These are phyloP conservation scores for Fusarium drepaniforme DNA, from an alignment of 2,329 filamentous ascomycete species.

Conservation along the genomic window DNA sequence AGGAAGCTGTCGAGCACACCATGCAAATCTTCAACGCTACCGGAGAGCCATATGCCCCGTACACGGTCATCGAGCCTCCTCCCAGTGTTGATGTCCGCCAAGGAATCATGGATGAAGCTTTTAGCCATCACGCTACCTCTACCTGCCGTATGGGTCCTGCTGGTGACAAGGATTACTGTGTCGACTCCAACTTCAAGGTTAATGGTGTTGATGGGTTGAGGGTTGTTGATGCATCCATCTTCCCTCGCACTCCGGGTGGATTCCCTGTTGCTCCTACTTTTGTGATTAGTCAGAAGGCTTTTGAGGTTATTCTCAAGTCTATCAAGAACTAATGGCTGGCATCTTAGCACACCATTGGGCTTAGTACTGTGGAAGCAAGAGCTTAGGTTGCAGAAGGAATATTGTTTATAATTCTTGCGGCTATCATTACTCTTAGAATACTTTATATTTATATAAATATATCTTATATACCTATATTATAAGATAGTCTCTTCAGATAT, in stretches of 20 bases:
- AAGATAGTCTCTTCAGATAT: too few relatives aligned
- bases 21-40: slow-evolving; percentile 43
- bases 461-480: not conserved
- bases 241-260: slow-evolving; percentile 50
- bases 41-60: slow-evolving; percentile 39
- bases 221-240: slow-evolving; percentile 71
- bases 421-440: not conserved
- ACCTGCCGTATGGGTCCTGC: slow-evolving; percentile 67
- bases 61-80: slow-evolving; percentile 36
- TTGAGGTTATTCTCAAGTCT: not conserved
- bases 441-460: not conserved
- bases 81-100: slow-evolving; percentile 60
- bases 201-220: slow-evolving; percentile 64
- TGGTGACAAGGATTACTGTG: slow-evolving; percentile 63
- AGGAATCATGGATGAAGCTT: slow-evolving; percentile 62
- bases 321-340: not conserved
- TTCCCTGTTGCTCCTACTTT: slow-evolving; percentile 33
- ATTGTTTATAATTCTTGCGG: not conserved
- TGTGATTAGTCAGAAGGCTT: slow-evolving; percentile 32
- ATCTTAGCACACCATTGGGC: accelerated
- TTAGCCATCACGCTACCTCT: slow-evolving; percentile 69
- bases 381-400: not conserved
- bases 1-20: slow-evolving; percentile 33
- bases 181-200: slow-evolving; percentile 68
- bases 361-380: not conserved